Evolutionary conservation across 371 early-diverging fungal genomes (phyloP).

Genomic region (Apophysomyces sp.): DNA sequence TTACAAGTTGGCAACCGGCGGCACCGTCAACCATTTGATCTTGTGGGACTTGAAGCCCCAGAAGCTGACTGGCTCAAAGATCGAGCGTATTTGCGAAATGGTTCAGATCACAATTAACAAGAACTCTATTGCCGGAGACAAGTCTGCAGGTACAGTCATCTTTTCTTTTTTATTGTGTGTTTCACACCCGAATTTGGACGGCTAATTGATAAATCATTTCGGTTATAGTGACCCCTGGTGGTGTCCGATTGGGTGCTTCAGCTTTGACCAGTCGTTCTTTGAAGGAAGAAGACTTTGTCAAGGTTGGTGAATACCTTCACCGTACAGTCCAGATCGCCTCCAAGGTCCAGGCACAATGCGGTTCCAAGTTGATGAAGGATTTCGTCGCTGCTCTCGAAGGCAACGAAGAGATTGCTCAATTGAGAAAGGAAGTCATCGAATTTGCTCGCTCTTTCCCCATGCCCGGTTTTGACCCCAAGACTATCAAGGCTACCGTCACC

Average conservation of each 20-base stretch:
- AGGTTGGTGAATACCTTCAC: constrained; percentile 85
- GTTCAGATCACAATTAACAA: constrained; percentile 93
- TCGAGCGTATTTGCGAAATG: constrained; percentile 97
- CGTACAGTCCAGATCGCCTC: constrained; percentile 91
- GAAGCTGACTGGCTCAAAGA: constrained; percentile 84
- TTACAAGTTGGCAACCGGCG: constrained; percentile 91
- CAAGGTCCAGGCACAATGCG: constrained; percentile 70
- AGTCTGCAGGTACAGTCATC: constrained; percentile 53
- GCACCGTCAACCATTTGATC: constrained; percentile 95
- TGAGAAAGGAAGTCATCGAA: constrained; percentile 87
- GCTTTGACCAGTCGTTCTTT: constrained; percentile 92
- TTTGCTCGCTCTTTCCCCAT: constrained; percentile 91
- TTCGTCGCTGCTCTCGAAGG: constrained; percentile 77
- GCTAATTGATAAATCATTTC: background rate
- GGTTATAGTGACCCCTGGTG: constrained; percentile 74
- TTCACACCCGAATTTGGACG: background rate
- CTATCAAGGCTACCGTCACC: constrained; percentile 45
- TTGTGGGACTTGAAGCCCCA: constrained; percentile 90
- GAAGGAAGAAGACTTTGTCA: constrained; percentile 83
- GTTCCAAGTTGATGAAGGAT: constrained; percentile 95
- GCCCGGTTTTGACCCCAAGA: constrained; percentile 73
- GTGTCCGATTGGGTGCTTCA: constrained; percentile 88
- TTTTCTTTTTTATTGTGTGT: too few species aligned
- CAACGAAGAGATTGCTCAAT: constrained; percentile 69
- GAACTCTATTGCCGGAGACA: constrained; percentile 92